Conservation (phyloP, 164 flowering plant genomes). For the Paratinospora sagittata region DNA sequence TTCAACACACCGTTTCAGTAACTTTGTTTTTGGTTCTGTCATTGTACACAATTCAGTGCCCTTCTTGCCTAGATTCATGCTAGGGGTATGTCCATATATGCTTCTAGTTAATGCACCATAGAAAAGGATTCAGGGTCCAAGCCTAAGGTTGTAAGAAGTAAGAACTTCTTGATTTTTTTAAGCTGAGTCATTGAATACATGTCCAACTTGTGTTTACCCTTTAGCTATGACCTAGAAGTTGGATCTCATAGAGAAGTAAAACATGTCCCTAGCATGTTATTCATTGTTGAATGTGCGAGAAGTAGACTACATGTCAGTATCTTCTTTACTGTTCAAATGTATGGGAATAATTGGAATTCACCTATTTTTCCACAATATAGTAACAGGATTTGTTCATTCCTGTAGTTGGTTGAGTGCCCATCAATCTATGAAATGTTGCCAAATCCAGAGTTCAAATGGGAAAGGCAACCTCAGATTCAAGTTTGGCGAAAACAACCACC, state of each 20-base stretch:
- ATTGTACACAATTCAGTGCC: neutral
- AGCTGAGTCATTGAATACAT: neutral
- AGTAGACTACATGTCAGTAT: neutral
- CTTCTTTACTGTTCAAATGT: neutral
- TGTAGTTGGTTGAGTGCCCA: conserved; percentile 85
- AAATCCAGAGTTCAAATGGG: conserved; percentile 73
- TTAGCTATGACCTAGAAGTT: no score
- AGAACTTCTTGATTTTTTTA: neutral
- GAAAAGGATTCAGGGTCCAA: neutral
- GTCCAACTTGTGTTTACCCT: neutral
- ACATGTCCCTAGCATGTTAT: neutral
- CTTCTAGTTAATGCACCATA: neutral
- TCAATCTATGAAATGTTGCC: conserved; percentile 93
- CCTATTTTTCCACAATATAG: neutral
- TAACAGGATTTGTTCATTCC: conserved; percentile 6
- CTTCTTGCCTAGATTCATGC: neutral
- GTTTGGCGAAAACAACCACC: conserved; percentile 71
- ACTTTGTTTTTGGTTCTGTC: neutral
- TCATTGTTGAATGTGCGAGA: neutral
- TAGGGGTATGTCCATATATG: neutral
- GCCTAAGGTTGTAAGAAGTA: neutral
- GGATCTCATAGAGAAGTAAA: neutral
- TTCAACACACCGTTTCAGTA: neutral
- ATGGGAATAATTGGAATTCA: neutral
- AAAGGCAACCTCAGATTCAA: conserved; percentile 54